These are phyloP conservation scores for Murraya paniculata DNA, from an alignment of 345 rosid species.

Conservation along the genomic window DNA sequence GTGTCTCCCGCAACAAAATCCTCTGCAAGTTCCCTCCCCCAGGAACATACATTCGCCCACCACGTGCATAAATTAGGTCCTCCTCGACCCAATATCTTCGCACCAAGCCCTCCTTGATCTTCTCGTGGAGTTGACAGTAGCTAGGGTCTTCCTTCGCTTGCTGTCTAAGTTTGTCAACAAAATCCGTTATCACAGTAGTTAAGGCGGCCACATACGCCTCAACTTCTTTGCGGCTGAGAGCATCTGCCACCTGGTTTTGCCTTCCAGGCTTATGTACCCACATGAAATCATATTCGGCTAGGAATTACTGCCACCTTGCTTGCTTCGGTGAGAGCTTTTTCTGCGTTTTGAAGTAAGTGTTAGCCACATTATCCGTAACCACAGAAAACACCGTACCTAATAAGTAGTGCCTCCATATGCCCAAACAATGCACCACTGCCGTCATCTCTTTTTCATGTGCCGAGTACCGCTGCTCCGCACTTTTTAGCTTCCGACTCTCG, in stretches of 20 bases:
- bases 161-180: neutral
- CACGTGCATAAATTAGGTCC: neutral
- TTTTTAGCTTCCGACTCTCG: too few species aligned
- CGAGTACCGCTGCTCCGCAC: too few species aligned
- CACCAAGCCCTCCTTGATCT: neutral
- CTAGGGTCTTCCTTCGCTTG: neutral
- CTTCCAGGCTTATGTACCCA: neutral
- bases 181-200: accelerated
- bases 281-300: too few species aligned
- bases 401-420: too few species aligned
- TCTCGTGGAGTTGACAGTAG: neutral
- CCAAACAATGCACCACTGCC: too few species aligned
- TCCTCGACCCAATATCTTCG: neutral
- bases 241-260: neutral
- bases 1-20: too few species aligned
- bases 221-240: neutral
- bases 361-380: too few species aligned
- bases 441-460: too few species aligned
- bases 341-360: too few species aligned
- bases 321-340: too few species aligned
- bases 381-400: too few species aligned
- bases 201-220: neutral
- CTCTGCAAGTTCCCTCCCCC: neutral
- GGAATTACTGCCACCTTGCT: too few species aligned
- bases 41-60: neutral